Percentiles rank a stretch among this genome's conserved stretches.
These are phyloP conservation scores for Priceomyces castillae DNA, from an alignment of 805 yeast species.

Conservation along the genomic window DNA sequence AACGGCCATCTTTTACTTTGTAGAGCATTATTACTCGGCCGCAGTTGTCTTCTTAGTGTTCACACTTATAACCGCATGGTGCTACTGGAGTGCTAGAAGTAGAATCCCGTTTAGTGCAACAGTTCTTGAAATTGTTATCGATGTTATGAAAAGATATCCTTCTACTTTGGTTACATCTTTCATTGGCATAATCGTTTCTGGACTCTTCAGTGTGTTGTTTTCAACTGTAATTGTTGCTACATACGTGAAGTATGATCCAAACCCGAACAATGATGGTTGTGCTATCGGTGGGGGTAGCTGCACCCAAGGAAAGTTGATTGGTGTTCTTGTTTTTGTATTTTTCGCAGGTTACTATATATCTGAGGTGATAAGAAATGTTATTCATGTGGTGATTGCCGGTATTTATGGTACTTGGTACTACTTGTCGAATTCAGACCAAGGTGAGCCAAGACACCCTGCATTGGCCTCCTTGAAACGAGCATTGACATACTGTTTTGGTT, in stretches of 20 bases:
- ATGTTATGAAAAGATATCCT: constrained; percentile 71
- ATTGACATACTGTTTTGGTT: constrained; percentile 82
- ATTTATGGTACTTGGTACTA: constrained; percentile 92
- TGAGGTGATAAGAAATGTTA: constrained; percentile 76
- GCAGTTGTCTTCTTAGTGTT: constrained; percentile 73
- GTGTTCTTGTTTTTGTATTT: constrained; percentile 67
- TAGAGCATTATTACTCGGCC: constrained; percentile 68
- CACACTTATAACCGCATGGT: constrained; percentile 60
- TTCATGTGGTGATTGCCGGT: constrained; percentile 80
- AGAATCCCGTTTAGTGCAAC: constrained; percentile 75
- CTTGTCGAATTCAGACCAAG: constrained; percentile 68
- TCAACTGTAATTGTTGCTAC: constrained; percentile 68
- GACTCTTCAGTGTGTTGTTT: constrained; percentile 65
- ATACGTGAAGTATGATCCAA: constrained; percentile 73
- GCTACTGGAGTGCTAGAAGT: constrained; percentile 68
- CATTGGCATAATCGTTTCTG: constrained; percentile 57
- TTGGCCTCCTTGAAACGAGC: constrained; percentile 78
- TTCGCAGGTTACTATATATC: constrained; percentile 83
- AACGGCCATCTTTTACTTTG: constrained; percentile 72
- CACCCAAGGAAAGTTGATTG: constrained; percentile 59
- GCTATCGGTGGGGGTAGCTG: constrained; percentile 50
- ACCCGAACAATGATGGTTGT: constrained; percentile 52
- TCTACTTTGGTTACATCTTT: constrained; percentile 61
- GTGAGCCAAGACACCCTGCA: constrained; percentile 77
- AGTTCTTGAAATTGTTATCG: constrained; percentile 67